phyloP scores from a whole-genome alignment of 2,329 filamentous ascomycete genomes.

The Acrocalymma vagum region DNA sequence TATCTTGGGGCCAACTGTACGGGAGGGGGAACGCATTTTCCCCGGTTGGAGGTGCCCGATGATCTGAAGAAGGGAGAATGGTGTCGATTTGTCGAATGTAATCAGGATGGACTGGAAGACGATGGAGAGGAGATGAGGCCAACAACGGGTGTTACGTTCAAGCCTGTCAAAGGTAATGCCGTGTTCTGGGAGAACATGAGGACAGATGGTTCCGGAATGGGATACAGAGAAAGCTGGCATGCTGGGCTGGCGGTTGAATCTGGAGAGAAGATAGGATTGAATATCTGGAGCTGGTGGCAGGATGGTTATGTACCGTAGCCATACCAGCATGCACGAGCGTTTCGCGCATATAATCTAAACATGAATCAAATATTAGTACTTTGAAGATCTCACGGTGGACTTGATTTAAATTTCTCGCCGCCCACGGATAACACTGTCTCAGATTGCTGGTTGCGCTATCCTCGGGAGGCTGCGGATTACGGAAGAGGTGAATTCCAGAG shows the following conservation, averaged over 20 bases:
- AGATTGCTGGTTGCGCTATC: too few species aligned
- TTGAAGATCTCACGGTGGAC: too few species aligned
- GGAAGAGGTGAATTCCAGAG: too few species aligned
- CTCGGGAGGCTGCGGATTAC: too few species aligned
- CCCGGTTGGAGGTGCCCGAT: constrained; percentile 55
- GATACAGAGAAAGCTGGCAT: constrained; percentile 68
- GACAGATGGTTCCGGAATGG: constrained; percentile 61
- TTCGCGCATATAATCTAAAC: too few species aligned
- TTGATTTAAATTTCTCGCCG: too few species aligned
- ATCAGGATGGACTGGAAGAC: constrained; percentile 13
- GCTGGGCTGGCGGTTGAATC: constrained; percentile 65
- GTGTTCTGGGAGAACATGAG: constrained; percentile 71
- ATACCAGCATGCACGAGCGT: too few species aligned
- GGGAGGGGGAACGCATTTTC: constrained; percentile 70
- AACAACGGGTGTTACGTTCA: constrained; percentile 63
- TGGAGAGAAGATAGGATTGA: constrained; percentile 68
- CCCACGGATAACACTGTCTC: too few species aligned
- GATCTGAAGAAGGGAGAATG: constrained; percentile 59
- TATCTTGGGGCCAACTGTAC: constrained; percentile 61
- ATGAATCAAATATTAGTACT: too few species aligned
- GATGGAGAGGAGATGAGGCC: constrained; percentile 23
- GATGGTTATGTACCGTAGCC: constrained; percentile 30
- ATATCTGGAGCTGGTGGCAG: constrained; percentile 72
- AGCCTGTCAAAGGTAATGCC: constrained; percentile 65
- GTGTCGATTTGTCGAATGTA: constrained; percentile 67